These are phyloP conservation scores for Xylaria bambusicola DNA, from an alignment of 495 filamentous ascomycete species.

Conservation along the genomic window DNA sequence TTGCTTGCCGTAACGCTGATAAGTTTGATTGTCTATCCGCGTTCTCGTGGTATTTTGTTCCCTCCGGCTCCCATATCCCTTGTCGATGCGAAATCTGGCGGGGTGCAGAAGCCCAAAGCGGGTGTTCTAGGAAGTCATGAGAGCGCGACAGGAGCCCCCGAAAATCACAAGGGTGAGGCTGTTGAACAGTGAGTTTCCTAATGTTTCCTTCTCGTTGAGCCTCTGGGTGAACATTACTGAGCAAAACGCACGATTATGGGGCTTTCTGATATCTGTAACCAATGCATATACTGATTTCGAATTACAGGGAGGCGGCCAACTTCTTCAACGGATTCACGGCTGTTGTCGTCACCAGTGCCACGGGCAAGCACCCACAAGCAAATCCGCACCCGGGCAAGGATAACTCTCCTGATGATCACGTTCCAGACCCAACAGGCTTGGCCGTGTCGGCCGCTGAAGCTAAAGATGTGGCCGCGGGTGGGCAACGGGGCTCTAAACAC, in stretches of 20 bases:
- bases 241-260: no score
- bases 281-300: neutral
- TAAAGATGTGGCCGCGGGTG: conserved; percentile 53
- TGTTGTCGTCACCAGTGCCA: conserved; percentile 73
- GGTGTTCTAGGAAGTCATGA: conserved; percentile 76
- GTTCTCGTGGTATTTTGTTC: conserved; percentile 65
- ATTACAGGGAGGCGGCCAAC: conserved; percentile 67
- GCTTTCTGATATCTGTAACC: neutral
- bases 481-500: conserved; percentile 48
- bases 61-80: conserved; percentile 71
- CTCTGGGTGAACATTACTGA: no score
- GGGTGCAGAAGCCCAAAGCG: conserved; percentile 66
- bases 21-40: conserved; percentile 66
- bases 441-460: conserved; percentile 58
- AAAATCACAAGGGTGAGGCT: conserved; percentile 83
- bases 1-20: conserved; percentile 58
- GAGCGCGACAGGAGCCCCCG: conserved; percentile 77
- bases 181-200: conserved; percentile 60
- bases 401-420: conserved; percentile 44
- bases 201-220: neutral
- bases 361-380: conserved; percentile 67
- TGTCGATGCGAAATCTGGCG: conserved; percentile 63
- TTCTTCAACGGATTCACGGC: conserved; percentile 75
- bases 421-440: conserved; percentile 64
- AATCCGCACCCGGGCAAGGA: conserved; percentile 46